Evolutionary conservation across 352 stramenopile genomes (phyloP).

Genomic region (Phytophthora fragariaefolia): DNA sequence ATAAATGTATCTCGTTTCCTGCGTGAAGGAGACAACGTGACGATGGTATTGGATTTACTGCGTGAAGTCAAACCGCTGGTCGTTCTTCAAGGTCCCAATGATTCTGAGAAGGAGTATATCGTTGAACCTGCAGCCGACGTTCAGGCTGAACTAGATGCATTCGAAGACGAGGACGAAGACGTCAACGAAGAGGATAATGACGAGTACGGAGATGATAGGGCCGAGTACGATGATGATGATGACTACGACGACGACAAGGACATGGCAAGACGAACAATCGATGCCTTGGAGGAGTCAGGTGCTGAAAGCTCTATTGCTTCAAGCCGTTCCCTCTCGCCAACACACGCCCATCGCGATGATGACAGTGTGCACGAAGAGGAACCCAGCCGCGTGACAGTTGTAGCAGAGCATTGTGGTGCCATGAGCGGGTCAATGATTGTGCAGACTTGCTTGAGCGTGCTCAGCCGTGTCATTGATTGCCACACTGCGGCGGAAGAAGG

Average conservation of each 20-base stretch:
- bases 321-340: constrained; percentile 42
- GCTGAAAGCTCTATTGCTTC: constrained; percentile 55
- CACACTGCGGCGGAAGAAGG: constrained; percentile 86
- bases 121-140: constrained; percentile 60
- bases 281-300: constrained; percentile 70
- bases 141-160: constrained; percentile 62
- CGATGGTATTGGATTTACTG: constrained; percentile 79
- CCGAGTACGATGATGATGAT: constrained; percentile 46
- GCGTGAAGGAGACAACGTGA: constrained; percentile 72
- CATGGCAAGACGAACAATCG: constrained; percentile 64
- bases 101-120: constrained; percentile 77
- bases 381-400: constrained; percentile 67
- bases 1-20: constrained; percentile 84
- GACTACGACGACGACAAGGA: constrained; percentile 48
- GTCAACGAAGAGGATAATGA: constrained; percentile 43
- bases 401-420: constrained; percentile 75
- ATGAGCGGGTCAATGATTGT: constrained; percentile 91
- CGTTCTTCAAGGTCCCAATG: constrained; percentile 64
- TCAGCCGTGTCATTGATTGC: constrained; percentile 85
- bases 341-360: constrained; percentile 36
- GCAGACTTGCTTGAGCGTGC: constrained; percentile 85
- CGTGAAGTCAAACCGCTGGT: constrained; percentile 82
- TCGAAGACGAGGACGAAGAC: constrained; percentile 56
- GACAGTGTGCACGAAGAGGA: constrained; percentile 49
- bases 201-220: constrained; percentile 51